Percentiles rank a stretch among this genome's conserved stretches.
Conservation (phyloP, 441 rosid species). For the Croton laevigatus region DNA sequence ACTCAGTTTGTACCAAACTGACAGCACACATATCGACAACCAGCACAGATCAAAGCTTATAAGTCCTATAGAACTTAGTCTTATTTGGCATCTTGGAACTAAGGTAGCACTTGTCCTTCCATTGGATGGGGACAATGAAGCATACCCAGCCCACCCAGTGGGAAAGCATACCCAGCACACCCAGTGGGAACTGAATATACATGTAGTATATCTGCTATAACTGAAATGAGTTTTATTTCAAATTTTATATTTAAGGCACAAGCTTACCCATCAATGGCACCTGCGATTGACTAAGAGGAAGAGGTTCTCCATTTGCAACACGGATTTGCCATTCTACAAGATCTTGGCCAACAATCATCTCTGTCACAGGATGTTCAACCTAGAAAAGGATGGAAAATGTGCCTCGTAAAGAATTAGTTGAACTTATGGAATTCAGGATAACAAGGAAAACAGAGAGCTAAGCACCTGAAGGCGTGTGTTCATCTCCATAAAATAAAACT, state of each 20-base stretch:
- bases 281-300: conserved; percentile 75
- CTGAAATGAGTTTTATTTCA: not conserved
- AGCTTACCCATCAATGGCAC: conserved; percentile 75
- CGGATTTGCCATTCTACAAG: conserved; percentile 95
- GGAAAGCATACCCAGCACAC: too few species aligned
- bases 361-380: conserved; percentile 99
- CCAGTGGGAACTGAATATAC: too few species aligned
- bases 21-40: not conserved
- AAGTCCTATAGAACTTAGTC: not conserved
- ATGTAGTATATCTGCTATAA: not conserved
- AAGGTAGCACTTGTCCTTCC: too few species aligned
- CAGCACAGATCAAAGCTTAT: not conserved
- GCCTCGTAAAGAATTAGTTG: conserved; percentile 19
- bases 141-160: too few species aligned
- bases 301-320: conserved; percentile 87
- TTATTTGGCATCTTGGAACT: not conserved
- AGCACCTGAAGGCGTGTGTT: conserved; percentile 94
- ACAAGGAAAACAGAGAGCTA: conserved; percentile 18
- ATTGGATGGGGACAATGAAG: too few species aligned
- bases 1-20: too few species aligned
- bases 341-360: conserved; percentile 97
- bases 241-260: conserved; percentile 10
- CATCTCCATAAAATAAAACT: conserved; percentile 97
- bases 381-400: conserved; percentile 31
- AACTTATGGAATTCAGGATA: conserved; percentile 17